phyloP scores from a whole-genome alignment of 2,329 filamentous ascomycete genomes.

The Helotiales sp. region DNA sequence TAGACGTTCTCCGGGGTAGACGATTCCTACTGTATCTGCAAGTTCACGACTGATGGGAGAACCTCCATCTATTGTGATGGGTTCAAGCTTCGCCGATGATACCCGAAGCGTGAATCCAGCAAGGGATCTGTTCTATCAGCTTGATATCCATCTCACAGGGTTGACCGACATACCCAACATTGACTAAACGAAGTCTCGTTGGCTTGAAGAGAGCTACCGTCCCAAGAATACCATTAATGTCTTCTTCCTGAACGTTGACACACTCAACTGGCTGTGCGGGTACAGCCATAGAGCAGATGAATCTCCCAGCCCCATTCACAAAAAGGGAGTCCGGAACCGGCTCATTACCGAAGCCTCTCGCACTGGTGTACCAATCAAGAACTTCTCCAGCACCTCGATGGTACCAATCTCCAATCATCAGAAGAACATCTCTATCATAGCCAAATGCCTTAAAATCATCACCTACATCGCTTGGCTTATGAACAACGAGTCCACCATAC shows the following conservation, averaged over 20 bases:
- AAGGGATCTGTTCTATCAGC: slow-evolving; percentile 15
- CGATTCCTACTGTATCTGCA: slow-evolving; percentile 37
- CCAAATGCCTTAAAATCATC: slow-evolving; percentile 15
- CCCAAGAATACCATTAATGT: slow-evolving; percentile 30
- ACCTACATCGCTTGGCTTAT: slow-evolving; percentile 33
- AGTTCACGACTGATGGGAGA: slow-evolving; percentile 27
- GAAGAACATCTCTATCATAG: slow-evolving; percentile 42
- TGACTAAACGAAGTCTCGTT: slow-evolving; percentile 41
- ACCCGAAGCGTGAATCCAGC: slow-evolving; percentile 21
- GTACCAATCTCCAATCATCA: slow-evolving; percentile 53
- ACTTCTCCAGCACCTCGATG: slow-evolving; percentile 43
- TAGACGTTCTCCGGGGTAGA: slow-evolving; percentile 44
- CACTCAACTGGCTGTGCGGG: slow-evolving; percentile 47
- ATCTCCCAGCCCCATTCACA: slow-evolving; percentile 46
- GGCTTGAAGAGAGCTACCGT: slow-evolving; percentile 23
- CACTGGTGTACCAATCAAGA: slow-evolving; percentile 44
- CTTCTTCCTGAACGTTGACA: slow-evolving; percentile 14
- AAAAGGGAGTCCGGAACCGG: slow-evolving; percentile 49
- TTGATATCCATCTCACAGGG: background rate
- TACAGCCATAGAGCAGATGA: slow-evolving; percentile 46
- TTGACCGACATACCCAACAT: slow-evolving; percentile 39
- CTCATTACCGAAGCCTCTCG: slow-evolving; percentile 46
- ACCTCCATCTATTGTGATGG: slow-evolving; percentile 40
- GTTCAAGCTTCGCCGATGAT: slow-evolving; percentile 13
- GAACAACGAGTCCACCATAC: slow-evolving; percentile 48